A percentile compares a stretch with the other conserved stretches of the same genome.
Evolutionary conservation across 1,284 basidiomycete genomes (phyloP).

Genomic region (Trichosporon coremiiforme): DNA sequence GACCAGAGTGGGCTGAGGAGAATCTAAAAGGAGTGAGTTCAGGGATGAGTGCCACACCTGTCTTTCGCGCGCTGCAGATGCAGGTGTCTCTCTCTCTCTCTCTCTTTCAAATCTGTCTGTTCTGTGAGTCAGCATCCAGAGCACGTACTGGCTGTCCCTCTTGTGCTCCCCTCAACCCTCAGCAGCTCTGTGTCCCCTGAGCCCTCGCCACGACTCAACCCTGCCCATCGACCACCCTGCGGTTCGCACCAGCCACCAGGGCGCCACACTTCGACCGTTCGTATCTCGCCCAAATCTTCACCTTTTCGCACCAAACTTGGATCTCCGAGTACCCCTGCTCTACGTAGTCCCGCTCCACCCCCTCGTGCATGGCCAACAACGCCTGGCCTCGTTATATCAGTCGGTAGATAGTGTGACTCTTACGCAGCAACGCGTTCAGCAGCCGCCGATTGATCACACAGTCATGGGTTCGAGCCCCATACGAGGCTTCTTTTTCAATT

Average conservation of each 20-base stretch:
- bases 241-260: not conserved
- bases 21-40: too few species aligned
- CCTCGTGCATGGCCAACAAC: not conserved
- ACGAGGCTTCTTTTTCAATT: not conserved
- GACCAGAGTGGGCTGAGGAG: too few species aligned
- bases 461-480: conserved; percentile 14
- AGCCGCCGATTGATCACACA: conserved; percentile 8
- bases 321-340: not conserved
- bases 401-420: conserved; percentile 14
- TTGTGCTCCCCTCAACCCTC: too few species aligned
- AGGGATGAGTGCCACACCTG: too few species aligned
- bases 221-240: not conserved
- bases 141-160: too few species aligned
- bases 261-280: not conserved
- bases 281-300: not conserved
- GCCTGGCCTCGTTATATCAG: conserved; percentile 5
- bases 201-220: too few species aligned
- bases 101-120: too few species aligned
- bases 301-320: not conserved
- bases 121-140: too few species aligned
- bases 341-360: not conserved
- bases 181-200: too few species aligned
- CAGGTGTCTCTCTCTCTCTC: too few species aligned
- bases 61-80: too few species aligned
- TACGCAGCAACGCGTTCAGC: not conserved